Base-by-base conservation (phyloP, 2,329 filamentous ascomycete genomes). In the Alternaria viburni region DNA sequence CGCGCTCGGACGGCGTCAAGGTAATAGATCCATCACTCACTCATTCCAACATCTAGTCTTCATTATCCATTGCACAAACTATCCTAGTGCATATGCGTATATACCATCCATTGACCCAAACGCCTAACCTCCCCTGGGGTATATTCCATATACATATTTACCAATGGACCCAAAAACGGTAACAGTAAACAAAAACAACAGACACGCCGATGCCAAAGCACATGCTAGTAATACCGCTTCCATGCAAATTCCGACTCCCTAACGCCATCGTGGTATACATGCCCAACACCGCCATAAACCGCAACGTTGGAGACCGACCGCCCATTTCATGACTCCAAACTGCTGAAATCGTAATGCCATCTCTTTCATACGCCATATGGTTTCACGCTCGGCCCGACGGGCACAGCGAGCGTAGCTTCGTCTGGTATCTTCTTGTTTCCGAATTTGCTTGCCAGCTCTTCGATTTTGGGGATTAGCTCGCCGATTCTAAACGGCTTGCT, bases 401-500 rank as follows among this genome's bases (percentile, higher is more conserved):
- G 17, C 19, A 41, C 26, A 15, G 19, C 36, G 12, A 46, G 9
- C 21, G 17, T 23, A 28, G 21, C 13, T 25, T 45, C 32, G 23
- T 50, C 56, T 21, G 32, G 13, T 15, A 21, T 15, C 12, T 26
- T 32, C 23, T 60, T 56, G 32, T 36, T 28, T n/a, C 46, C 23
- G 25, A 55, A 74, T 26, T 65, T 71, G 9, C 57, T 67, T 54
- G 81, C 77, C 55, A 85, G 66, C 64, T 85, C 83, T 60, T 85
- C 83, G 54, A 86, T 85, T 72, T 85, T 85, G 2, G 83, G 83
- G 17, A 85, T 76, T 25, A 86, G 70, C 45, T 85, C 83, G 4
- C 79, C 78, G 30, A 85, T 85, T n/a, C 83, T 75, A 66, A 86
- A 86, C 0, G 84, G 84, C 65, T 86, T 85, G 26, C 76, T 80